Conservation (phyloP, 2,329 filamentous ascomycete species). For the Neonectria ditissima region DNA sequence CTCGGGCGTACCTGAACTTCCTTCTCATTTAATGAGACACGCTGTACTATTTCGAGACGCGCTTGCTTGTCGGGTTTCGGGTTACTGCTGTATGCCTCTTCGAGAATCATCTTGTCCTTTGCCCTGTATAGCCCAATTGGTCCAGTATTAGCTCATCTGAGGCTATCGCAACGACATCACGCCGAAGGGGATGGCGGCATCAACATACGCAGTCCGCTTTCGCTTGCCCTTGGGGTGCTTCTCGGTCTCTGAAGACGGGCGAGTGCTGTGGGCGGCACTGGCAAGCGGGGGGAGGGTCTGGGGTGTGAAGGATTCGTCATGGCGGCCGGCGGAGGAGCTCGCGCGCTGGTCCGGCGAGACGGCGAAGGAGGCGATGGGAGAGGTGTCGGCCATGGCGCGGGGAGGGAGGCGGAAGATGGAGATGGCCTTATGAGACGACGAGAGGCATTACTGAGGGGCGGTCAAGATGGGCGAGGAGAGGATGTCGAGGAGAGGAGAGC, state of each 20-base stretch:
- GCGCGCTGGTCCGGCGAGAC: constrained; percentile 42
- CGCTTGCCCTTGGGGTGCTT: constrained; percentile 70
- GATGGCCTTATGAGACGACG: constrained; percentile 43
- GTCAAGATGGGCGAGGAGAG: constrained; percentile 33
- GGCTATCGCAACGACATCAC: neutral
- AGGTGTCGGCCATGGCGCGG: constrained; percentile 43
- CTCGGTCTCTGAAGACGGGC: constrained; percentile 44
- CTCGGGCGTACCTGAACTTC: constrained; percentile 84
- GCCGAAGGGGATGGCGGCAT: constrained; percentile 4
- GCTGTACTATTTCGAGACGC: constrained; percentile 84
- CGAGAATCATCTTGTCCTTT: constrained; percentile 89
- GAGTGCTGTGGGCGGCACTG: constrained; percentile 29
- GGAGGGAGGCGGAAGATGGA: constrained; percentile 33
- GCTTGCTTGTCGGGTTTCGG: constrained; percentile 92
- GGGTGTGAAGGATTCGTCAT: constrained; percentile 40
- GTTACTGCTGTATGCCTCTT: constrained; percentile 85
- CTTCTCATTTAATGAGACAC: constrained; percentile 91
- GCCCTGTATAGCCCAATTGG: constrained; percentile 64
- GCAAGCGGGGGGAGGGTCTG: constrained; percentile 40
- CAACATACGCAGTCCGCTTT: constrained; percentile 70
- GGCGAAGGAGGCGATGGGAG: constrained; percentile 37
- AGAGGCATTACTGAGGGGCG: constrained; percentile 44
- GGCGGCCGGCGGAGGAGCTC: constrained; percentile 38
- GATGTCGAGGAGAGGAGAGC: neutral
- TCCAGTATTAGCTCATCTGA: constrained; percentile 35